Percentiles rank a stretch among this genome's conserved stretches.
Evolutionary conservation across 2,329 filamentous ascomycete species (phyloP).

Genomic region (Xylaria sp.): DNA sequence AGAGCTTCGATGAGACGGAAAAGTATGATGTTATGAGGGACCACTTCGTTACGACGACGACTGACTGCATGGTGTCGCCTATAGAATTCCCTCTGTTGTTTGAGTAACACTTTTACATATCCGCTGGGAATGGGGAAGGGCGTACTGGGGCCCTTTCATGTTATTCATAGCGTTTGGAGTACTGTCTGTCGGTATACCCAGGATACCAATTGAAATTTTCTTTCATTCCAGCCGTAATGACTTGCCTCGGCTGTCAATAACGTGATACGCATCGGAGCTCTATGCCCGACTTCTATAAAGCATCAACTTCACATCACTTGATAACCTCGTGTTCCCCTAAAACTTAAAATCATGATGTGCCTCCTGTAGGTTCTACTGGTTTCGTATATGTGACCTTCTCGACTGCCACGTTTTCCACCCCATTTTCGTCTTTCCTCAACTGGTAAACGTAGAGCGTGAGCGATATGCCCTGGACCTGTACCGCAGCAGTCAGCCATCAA

Average conservation of each 20-base stretch:
- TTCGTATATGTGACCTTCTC: constrained; percentile 88
- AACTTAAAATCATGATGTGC: constrained; percentile 47
- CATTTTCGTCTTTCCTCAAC: constrained; percentile 74
- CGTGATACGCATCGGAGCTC: background rate
- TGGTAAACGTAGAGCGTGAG: constrained; percentile 95
- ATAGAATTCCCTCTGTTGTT: constrained; percentile 4
- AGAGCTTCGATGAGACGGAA: constrained; percentile 49
- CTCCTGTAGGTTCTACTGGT: constrained; percentile 62
- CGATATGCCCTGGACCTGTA: constrained; percentile 90
- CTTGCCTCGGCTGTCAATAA: background rate
- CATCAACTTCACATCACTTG: constrained; percentile 3
- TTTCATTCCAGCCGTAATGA: background rate
- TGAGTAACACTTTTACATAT: constrained; percentile 13
- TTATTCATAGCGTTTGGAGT: constrained; percentile 34
- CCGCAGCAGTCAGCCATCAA: constrained; percentile 5
- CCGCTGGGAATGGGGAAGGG: background rate
- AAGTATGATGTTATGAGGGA: constrained; percentile 61
- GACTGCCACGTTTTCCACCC: constrained; percentile 77
- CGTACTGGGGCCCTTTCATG: background rate
- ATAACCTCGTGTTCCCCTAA: constrained; percentile 14
- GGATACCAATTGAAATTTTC: constrained; percentile 24
- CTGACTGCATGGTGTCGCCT: background rate
- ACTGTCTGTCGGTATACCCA: constrained; percentile 15
- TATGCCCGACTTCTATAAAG: background rate
- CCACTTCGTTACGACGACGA: constrained; percentile 10